Evolutionary conservation across 2,329 filamentous ascomycete species (phyloP).

Genomic region (Monascus ruber): DNA sequence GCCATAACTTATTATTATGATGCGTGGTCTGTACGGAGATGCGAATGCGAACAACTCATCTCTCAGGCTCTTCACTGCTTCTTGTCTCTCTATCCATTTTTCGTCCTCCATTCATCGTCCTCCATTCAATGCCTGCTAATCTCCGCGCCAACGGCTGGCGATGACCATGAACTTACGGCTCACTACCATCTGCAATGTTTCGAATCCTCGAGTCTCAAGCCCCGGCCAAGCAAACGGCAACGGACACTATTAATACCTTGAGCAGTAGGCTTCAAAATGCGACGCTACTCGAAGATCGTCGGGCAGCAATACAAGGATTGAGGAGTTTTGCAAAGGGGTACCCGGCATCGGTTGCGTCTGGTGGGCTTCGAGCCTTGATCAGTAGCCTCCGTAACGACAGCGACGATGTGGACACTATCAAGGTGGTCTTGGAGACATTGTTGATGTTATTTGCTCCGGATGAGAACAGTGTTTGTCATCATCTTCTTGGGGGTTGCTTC

Average conservation of each 20-base stretch:
- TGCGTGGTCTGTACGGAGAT: not conserved
- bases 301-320: slow-evolving; percentile 82
- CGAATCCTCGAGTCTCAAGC: slow-evolving; percentile 57
- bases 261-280: slow-evolving; percentile 79
- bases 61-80: slow-evolving; percentile 6
- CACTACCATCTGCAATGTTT: slow-evolving; percentile 32
- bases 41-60: not conserved
- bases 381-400: slow-evolving; percentile 73
- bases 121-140: slow-evolving; percentile 19
- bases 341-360: slow-evolving; percentile 88
- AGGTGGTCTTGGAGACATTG: slow-evolving; percentile 87
- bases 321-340: slow-evolving; percentile 95
- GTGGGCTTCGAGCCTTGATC: slow-evolving; percentile 80
- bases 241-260: slow-evolving; percentile 83
- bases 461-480: slow-evolving; percentile 43
- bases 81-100: slow-evolving; percentile 2
- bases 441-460: slow-evolving; percentile 78
- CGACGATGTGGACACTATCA: slow-evolving; percentile 92
- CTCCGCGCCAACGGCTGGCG: slow-evolving; percentile 16
- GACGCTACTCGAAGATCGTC: slow-evolving; percentile 85
- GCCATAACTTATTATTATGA: not conserved
- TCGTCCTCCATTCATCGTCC: slow-evolving; percentile 8
- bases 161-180: slow-evolving; percentile 31
- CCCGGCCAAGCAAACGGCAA: slow-evolving; percentile 90
- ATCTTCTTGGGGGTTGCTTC: slow-evolving; percentile 1